Percentiles rank a stretch among this genome's conserved stretches.
Conservation (phyloP, 345 rosid species). For the Crucihimalaya himalaica region DNA sequence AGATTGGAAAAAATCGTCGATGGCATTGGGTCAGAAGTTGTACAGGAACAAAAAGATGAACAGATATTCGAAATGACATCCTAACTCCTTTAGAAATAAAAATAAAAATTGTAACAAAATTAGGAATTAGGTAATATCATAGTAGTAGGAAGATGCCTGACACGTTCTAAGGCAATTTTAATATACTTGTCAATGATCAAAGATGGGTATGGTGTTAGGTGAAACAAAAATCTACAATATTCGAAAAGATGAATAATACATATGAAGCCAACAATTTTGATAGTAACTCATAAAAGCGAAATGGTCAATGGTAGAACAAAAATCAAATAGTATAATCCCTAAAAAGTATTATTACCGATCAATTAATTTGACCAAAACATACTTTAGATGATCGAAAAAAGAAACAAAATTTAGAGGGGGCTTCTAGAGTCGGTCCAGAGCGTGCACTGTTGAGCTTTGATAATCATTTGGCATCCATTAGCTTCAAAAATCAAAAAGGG, state of each 20-base stretch:
- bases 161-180: constrained; percentile 19
- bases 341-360: not conserved
- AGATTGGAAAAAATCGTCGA: not conserved
- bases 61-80: constrained; percentile 10
- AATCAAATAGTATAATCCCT: constrained; percentile 8
- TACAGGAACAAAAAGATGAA: constrained; percentile 22
- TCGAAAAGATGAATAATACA: constrained; percentile 13
- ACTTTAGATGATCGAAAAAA: not conserved
- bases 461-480: constrained; percentile 12
- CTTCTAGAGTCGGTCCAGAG: constrained; percentile 9
- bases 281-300: constrained; percentile 15
- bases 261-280: constrained; percentile 15
- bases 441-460: not conserved
- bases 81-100: not conserved
- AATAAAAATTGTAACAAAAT: not conserved
- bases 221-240: constrained; percentile 30
- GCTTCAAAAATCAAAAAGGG: not conserved
- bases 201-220: constrained; percentile 30
- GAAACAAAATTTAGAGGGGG: not conserved
- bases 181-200: constrained; percentile 16
- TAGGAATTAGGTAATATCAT: not conserved
- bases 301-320: constrained; percentile 13
- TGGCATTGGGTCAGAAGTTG: constrained; percentile 1
- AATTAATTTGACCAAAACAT: constrained; percentile 5
- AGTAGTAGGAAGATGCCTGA: constrained; percentile 31